Conservation (phyloP, 805 yeast species). For the Barnettozyma wickerhamii region DNA sequence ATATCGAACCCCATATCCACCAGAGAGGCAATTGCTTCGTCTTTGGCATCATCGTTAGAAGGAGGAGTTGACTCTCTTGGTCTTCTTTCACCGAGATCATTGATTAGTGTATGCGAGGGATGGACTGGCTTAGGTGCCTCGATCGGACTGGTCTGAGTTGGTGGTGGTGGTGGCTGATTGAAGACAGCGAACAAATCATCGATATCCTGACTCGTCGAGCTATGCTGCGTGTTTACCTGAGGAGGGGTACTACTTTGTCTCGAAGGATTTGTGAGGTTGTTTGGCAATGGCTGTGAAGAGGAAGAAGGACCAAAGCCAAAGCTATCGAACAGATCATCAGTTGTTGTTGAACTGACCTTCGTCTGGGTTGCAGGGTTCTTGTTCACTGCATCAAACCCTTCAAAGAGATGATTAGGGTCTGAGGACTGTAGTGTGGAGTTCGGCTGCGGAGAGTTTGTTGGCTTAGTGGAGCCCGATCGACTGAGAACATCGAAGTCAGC, state of each 20-base stretch:
- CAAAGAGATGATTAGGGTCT: constrained; percentile 15
- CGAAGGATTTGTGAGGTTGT: not conserved
- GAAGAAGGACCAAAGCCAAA: constrained; percentile 9
- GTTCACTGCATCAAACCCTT: constrained; percentile 20
- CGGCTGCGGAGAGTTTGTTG: not conserved
- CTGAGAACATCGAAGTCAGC: constrained; percentile 35
- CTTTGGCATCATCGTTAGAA: constrained; percentile 27
- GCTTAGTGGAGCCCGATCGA: constrained; percentile 3
- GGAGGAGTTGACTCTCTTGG: constrained; percentile 6
- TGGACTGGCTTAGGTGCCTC: constrained; percentile 7
- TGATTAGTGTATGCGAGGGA: not conserved
- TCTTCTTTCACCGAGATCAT: not conserved
- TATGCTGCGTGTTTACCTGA: not conserved
- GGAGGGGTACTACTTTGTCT: no score
- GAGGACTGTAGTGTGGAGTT: not conserved
- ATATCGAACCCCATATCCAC: constrained; percentile 77
- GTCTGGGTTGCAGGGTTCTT: not conserved
- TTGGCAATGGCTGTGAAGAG: no score
- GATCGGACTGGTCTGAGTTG: not conserved
- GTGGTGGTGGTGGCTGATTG: constrained; percentile 19
- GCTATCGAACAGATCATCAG: constrained; percentile 21
- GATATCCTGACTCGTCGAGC: constrained; percentile 16
- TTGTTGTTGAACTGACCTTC: not conserved
- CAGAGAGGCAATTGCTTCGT: constrained; percentile 58
- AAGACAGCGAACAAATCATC: constrained; percentile 31